These are phyloP conservation scores for Amanita polypyramis DNA, from an alignment of 768 basidiomycete species.

Conservation along the genomic window DNA sequence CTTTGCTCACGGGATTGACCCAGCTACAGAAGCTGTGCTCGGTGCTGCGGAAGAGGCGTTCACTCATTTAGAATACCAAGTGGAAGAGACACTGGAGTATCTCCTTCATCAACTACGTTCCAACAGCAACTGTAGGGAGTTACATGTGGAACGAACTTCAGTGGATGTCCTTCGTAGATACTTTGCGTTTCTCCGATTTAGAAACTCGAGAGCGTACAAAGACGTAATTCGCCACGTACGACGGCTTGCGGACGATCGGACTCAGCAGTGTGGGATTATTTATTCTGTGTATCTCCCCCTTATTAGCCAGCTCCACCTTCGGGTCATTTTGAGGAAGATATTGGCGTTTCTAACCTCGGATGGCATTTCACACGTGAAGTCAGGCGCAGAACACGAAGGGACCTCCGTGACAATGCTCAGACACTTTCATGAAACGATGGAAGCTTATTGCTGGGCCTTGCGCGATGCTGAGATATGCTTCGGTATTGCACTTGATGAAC, in stretches of 20 bases:
- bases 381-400: neutral
- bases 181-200: slow-evolving; percentile 46
- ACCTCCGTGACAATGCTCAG: slow-evolving; percentile 10
- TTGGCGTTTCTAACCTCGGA: slow-evolving; percentile 19
- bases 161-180: slow-evolving; percentile 36
- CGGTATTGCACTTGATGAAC: slow-evolving; percentile 40
- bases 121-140: slow-evolving; percentile 16
- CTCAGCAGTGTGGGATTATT: slow-evolving; percentile 14
- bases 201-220: slow-evolving; percentile 39
- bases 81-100: slow-evolving; percentile 18
- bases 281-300: slow-evolving; percentile 20
- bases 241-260: slow-evolving; percentile 12
- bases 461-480: slow-evolving; percentile 41
- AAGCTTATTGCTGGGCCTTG: slow-evolving; percentile 37
- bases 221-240: slow-evolving; percentile 23
- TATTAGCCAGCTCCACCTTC: slow-evolving; percentile 20
- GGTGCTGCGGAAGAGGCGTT: slow-evolving; percentile 32
- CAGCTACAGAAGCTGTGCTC: slow-evolving; percentile 16
- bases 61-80: slow-evolving; percentile 29
- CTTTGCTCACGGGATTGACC: slow-evolving; percentile 16
- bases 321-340: slow-evolving; percentile 22
- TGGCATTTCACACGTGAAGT: neutral
- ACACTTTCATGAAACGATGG: slow-evolving; percentile 23
- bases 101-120: neutral
- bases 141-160: slow-evolving; percentile 16